Evolutionary conservation across 148 eudicot species (phyloP).

Genomic region (Rheum nobile): DNA sequence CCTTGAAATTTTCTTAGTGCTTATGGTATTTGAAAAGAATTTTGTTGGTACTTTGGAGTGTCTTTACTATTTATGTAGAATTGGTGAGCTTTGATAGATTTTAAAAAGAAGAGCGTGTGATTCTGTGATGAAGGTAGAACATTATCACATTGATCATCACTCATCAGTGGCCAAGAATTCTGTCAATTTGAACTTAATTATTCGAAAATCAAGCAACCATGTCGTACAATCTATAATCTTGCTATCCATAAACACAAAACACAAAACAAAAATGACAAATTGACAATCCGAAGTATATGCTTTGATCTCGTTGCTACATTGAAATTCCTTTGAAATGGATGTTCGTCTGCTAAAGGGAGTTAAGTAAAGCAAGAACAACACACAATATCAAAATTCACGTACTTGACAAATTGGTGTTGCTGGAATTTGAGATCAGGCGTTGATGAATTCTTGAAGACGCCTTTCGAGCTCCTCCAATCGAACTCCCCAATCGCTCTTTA

Average conservation of each 20-base stretch:
- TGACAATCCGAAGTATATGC: not conserved
- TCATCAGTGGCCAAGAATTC: not conserved
- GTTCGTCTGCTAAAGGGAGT: not conserved
- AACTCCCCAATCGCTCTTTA: conserved; percentile 35
- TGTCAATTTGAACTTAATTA: not conserved
- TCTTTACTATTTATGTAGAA: no score
- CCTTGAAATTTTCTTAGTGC: not conserved
- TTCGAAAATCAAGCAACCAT: not conserved
- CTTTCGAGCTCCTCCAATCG: conserved; percentile 44
- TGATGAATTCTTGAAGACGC: conserved; percentile 27
- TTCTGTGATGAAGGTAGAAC: not conserved
- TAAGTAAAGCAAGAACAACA: not conserved
- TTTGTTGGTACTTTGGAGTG: no score
- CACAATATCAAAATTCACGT: not conserved
- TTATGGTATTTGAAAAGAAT: no score
- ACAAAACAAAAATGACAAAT: no score
- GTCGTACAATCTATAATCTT: no score
- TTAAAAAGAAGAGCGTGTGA: no score
- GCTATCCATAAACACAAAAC: not conserved
- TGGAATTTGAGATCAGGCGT: not conserved
- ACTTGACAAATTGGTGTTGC: not conserved
- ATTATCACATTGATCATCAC: not conserved
- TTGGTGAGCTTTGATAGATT: no score
- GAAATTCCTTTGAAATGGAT: not conserved
- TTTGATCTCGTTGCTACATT: not conserved